Percentiles rank a stretch among this genome's conserved stretches.
These are phyloP conservation scores for Penicillium odoratum DNA, from an alignment of 495 filamentous ascomycete genomes.

Conservation along the genomic window DNA sequence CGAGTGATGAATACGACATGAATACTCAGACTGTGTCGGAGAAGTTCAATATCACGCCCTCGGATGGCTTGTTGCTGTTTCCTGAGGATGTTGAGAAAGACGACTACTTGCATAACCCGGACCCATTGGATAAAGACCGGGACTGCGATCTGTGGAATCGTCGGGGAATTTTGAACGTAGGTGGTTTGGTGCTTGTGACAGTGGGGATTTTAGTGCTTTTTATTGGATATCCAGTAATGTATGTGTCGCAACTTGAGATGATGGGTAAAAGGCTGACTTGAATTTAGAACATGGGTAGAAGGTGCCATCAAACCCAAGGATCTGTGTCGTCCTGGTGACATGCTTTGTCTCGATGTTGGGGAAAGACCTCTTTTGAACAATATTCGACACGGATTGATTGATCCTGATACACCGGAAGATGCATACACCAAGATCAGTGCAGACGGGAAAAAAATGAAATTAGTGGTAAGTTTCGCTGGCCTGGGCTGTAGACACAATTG, in stretches of 20 bases:
- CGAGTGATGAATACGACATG: constrained; percentile 64
- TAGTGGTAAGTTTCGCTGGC: constrained; percentile 53
- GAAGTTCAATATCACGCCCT: constrained; percentile 76
- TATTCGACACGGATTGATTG: constrained; percentile 60
- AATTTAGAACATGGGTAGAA: constrained; percentile 57
- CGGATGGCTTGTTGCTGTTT: constrained; percentile 67
- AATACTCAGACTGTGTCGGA: constrained; percentile 78
- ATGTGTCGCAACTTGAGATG: constrained; percentile 26
- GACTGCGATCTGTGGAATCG: constrained; percentile 69
- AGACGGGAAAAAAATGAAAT: constrained; percentile 61
- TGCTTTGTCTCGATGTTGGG: constrained; percentile 59
- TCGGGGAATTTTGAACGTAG: constrained; percentile 66
- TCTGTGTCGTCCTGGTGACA: constrained; percentile 43
- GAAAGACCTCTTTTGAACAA: constrained; percentile 59
- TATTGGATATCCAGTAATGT: constrained; percentile 75
- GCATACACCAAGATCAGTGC: constrained; percentile 56
- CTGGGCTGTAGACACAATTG: background rate
- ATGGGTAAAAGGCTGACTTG: constrained; percentile 15
- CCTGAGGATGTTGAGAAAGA: constrained; percentile 79
- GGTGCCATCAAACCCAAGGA: constrained; percentile 25
- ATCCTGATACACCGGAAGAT: constrained; percentile 67
- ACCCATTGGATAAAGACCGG: constrained; percentile 62
- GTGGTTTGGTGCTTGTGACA: constrained; percentile 61
- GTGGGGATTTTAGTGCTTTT: constrained; percentile 67
- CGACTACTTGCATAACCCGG: constrained; percentile 74